Evolutionary conservation across 495 filamentous ascomycete species (phyloP), one percentile per base, ranked within the genome.

Genomic region (Aspergillus diversus): DNA sequence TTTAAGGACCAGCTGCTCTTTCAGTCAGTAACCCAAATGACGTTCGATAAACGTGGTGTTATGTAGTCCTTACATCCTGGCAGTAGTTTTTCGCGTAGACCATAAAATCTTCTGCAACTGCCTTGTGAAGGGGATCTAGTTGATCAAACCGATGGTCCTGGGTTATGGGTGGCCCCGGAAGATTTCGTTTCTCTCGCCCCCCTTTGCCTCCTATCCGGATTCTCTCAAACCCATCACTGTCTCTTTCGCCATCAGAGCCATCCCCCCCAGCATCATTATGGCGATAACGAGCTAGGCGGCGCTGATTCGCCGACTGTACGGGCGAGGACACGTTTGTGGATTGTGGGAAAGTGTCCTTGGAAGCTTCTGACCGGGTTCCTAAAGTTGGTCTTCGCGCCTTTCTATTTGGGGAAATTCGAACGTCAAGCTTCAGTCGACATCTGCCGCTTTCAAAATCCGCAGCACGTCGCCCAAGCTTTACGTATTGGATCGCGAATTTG

Each of bases 251-350:
- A 15, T 82, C 71, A 27, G 59, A 65, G 37, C 64, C 72, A 58
- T 86, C 83, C 27, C 79, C 81, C 5, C 58, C 64, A 9, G 49
- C 32, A 4, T 50, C 55, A 21, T 57, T 63, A 49, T 71, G 61
- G 42, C 65, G 68, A 21, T 69, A 71, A 54, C 73, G 77, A 33
- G 67, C 76, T 56, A 73, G 66, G 27, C 75, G 78, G 5, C 83
- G 80, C 63, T 82, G 67, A 52, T 82, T 74, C 15, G 79, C 84
- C 42, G 79, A 80, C 70, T 88, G 82, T 4, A 92, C 72, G 6
- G 95, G 94, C 11, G 95, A 97, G 4, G 95, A 93, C 9, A 97
- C 83, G 58, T 92, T 90, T 0, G 94, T 97, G 5, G 94, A 96
- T 55, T 81, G 73, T 21, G 89, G 88, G 68, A 80, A 71, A 16